Conservation (phyloP, 2,329 filamentous ascomycete species). For the Westerdykella sp. region DNA sequence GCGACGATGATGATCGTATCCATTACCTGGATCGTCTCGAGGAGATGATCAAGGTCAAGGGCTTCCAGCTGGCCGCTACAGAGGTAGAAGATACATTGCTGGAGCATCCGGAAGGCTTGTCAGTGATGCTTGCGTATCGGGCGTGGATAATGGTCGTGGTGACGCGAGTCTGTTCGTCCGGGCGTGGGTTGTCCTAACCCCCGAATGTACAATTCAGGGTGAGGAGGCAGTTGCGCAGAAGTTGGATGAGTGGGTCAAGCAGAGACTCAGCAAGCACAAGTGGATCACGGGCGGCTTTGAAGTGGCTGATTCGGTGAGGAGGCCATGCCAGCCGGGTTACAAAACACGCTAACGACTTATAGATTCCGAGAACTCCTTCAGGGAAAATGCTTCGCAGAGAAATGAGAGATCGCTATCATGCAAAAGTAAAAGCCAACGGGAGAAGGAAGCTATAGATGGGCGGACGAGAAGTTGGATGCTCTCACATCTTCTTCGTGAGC, state of each 20-base stretch:
- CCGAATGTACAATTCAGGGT: slow-evolving; percentile 9
- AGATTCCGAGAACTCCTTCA: slow-evolving; percentile 25
- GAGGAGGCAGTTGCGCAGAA: slow-evolving; percentile 14
- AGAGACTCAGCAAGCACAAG: slow-evolving; percentile 22
- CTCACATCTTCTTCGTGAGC: too few relatives aligned
- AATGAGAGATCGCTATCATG: slow-evolving; percentile 25
- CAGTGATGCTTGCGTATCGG: slow-evolving; percentile 26
- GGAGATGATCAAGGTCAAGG: slow-evolving; percentile 46
- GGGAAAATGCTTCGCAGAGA: slow-evolving; percentile 28
- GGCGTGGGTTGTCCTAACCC: slow-evolving; percentile 25
- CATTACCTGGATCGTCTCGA: slow-evolving; percentile 35
- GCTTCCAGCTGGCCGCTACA: slow-evolving; percentile 46
- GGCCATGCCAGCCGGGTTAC: background rate
- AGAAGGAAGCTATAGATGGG: slow-evolving; percentile 15
- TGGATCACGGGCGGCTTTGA: slow-evolving; percentile 28
- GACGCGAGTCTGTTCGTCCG: slow-evolving; percentile 26
- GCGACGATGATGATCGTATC: slow-evolving; percentile 21
- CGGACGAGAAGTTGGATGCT: background rate
- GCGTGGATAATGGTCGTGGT: slow-evolving; percentile 25
- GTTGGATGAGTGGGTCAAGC: slow-evolving; percentile 18
- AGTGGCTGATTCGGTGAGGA: slow-evolving; percentile 19
- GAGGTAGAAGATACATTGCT: slow-evolving; percentile 45
- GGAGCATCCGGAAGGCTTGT: slow-evolving; percentile 32
- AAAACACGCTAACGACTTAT: background rate
- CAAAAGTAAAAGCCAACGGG: slow-evolving; percentile 12